phyloP scores from a whole-genome alignment of 345 rosid genomes.

The Kernera saxatilis region DNA sequence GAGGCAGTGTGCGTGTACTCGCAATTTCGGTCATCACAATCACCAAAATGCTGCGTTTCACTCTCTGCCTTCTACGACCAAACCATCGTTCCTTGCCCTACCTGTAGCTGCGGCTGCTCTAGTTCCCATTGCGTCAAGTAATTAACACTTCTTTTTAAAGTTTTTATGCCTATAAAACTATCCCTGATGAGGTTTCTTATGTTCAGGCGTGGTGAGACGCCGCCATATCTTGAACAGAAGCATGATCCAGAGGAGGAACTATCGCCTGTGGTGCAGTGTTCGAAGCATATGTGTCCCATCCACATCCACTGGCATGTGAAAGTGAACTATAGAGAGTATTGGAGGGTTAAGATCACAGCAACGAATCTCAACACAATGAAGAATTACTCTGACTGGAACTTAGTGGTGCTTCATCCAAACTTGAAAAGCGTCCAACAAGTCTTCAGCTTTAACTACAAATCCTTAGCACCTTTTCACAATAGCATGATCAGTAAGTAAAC shows the following conservation, averaged over 20 bases:
- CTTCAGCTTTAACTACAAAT: constrained; percentile 70
- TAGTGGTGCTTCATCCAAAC: constrained; percentile 81
- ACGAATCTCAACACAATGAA: constrained; percentile 51
- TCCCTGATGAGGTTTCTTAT: background rate
- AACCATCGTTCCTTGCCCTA: constrained; percentile 64
- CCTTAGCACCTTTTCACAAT: constrained; percentile 43
- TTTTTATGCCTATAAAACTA: background rate
- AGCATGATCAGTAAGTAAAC: constrained; percentile 53
- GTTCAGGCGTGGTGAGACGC: constrained; percentile 41
- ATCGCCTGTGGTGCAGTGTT: constrained; percentile 47
- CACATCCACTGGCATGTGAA: constrained; percentile 90
- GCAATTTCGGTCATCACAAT: constrained; percentile 48
- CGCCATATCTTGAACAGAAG: constrained; percentile 36
- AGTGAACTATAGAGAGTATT: constrained; percentile 62
- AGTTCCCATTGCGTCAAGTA: constrained; percentile 53
- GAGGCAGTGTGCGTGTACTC: constrained; percentile 65
- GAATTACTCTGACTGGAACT: constrained; percentile 73
- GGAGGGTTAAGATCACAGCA: constrained; percentile 75
- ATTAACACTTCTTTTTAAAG: background rate
- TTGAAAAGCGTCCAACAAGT: constrained; percentile 46
- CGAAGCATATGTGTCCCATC: constrained; percentile 74
- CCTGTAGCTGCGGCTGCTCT: constrained; percentile 70
- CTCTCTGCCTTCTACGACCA: constrained; percentile 65
- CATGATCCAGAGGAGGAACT: constrained; percentile 37
- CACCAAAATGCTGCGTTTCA: constrained; percentile 85